Percentiles rank a stretch among this genome's conserved stretches.
Evolutionary conservation across 345 rosid genomes (phyloP).

Genomic region (Pugionium cornutum): DNA sequence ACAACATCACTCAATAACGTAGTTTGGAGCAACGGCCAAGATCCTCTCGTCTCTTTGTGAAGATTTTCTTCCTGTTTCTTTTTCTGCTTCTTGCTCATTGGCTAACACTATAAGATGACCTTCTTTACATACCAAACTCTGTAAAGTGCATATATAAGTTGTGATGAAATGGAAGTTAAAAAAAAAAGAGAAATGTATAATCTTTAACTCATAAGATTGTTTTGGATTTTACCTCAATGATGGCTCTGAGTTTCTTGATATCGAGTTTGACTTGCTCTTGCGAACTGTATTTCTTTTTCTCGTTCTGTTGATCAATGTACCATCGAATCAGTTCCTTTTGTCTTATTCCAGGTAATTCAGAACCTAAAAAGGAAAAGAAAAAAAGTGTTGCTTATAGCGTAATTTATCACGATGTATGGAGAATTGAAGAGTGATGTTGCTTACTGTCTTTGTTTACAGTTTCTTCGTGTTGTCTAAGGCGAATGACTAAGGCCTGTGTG

Average conservation of each 20-base stretch:
- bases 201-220: not conserved
- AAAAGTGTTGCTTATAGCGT: no score
- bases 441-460: conserved; percentile 66
- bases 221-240: conserved; percentile 70
- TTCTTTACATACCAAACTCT: conserved; percentile 87
- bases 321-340: conserved; percentile 81
- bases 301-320: conserved; percentile 87
- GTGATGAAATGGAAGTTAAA: no score
- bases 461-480: conserved; percentile 92
- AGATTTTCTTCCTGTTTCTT: conserved; percentile 47
- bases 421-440: conserved; percentile 5
- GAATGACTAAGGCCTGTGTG: conserved; percentile 78
- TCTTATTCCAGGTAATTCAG: conserved; percentile 80
- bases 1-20: conserved; percentile 63
- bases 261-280: conserved; percentile 70
- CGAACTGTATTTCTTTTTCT: conserved; percentile 73
- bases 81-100: conserved; percentile 57
- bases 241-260: conserved; percentile 63
- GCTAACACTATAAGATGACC: conserved; percentile 85
- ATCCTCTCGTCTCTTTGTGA: conserved; percentile 72
- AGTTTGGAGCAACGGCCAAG: conserved; percentile 88
- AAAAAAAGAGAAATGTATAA: no score
- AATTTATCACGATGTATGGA: no score
- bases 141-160: no score
- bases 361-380: conserved; percentile 44